Base-by-base conservation (phyloP, 352 stramenopile genomes). In the Elongisporangium prolatum region DNA sequence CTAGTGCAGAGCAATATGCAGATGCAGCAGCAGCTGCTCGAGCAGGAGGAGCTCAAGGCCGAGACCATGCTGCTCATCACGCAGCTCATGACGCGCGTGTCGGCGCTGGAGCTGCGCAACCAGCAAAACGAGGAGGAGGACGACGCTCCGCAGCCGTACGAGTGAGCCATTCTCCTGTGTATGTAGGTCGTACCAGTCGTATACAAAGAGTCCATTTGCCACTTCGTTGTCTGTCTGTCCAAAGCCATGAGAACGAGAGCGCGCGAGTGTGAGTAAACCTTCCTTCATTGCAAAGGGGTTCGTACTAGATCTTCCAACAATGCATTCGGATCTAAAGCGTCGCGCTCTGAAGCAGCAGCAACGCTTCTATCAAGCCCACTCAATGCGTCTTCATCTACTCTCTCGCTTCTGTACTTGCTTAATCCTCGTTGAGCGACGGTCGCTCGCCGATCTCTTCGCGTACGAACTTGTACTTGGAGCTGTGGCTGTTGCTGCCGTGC, bases 11-110 rank as follows among this genome's bases (percentile, higher is more conserved):
- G 58, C 61, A 93, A 91, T 56, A 81, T 88, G 67, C 73, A 85
- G 56, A 78, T 93, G 72, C 81, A 93, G 61, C 81, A 91, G 62
- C 81, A 91, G 57, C 59, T 93, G 34, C 68, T 91, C 4, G 82
- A 91, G 53, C 81, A 91, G 50, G 81, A 92, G 59, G 82, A 93
- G 52, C 66, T 86, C 34, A 91, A 91, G 63, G 80, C 84, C 63
- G 84, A 91, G 68, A 93, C 84, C 54, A 92, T 84, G 75, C 75
- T 90, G 24, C 65, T 93, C 9, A 89, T 93, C 60, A 93, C 80
- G 51, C 80, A 93, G 59, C 68, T 93, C 57, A 91, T 93, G 82
- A 93, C 82, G 21, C 82, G 84, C 50, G 80, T 93, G 25, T 92
- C 84, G 20, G 60, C 88, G 59, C 75, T 93, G 20, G 84, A 93